Conservation (phyloP, 768 basidiomycete species). For the Kwoniella shandongensis region DNA sequence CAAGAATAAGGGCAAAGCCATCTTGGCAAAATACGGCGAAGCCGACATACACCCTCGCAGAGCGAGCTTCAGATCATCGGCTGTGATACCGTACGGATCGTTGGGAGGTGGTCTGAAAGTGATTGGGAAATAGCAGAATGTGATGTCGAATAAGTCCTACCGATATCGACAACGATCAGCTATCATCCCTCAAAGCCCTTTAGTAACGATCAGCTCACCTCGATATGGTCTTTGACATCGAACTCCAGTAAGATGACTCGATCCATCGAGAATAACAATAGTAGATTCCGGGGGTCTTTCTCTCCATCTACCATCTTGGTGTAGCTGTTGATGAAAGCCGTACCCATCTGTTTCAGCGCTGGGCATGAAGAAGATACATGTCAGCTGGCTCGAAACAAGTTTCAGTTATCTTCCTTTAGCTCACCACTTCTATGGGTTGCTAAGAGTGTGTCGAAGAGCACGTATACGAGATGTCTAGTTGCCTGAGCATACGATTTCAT, state of each 20-base stretch:
- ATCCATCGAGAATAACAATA: slow-evolving; percentile 83
- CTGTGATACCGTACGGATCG: slow-evolving; percentile 87
- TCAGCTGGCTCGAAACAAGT: slow-evolving; percentile 9
- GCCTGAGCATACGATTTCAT: slow-evolving; percentile 81
- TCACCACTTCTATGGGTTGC: slow-evolving; percentile 68
- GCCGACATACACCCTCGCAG: slow-evolving; percentile 69
- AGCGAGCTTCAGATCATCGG: slow-evolving; percentile 75
- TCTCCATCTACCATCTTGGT: slow-evolving; percentile 84
- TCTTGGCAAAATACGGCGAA: slow-evolving; percentile 74
- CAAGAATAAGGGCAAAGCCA: slow-evolving; percentile 82
- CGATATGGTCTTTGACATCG: slow-evolving; percentile 69
- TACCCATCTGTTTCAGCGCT: slow-evolving; percentile 73
- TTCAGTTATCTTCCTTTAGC: slow-evolving; percentile 28
- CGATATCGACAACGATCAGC: slow-evolving; percentile 6
- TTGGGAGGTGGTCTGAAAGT: slow-evolving; percentile 91
- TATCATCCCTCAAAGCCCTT: not conserved
- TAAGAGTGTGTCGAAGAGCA: slow-evolving; percentile 74
- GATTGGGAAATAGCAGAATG: slow-evolving; percentile 98
- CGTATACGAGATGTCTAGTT: slow-evolving; percentile 75
- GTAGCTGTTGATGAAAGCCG: slow-evolving; percentile 73
- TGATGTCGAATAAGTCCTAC: slow-evolving; percentile 88
- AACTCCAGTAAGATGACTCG: slow-evolving; percentile 86
- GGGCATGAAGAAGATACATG: not conserved
- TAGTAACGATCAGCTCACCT: slow-evolving; percentile 61
- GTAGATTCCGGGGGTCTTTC: slow-evolving; percentile 92